These are phyloP conservation scores for Pontederia paniculata DNA, from an alignment of 176 grass and related monocot genomes.

Conservation along the genomic window DNA sequence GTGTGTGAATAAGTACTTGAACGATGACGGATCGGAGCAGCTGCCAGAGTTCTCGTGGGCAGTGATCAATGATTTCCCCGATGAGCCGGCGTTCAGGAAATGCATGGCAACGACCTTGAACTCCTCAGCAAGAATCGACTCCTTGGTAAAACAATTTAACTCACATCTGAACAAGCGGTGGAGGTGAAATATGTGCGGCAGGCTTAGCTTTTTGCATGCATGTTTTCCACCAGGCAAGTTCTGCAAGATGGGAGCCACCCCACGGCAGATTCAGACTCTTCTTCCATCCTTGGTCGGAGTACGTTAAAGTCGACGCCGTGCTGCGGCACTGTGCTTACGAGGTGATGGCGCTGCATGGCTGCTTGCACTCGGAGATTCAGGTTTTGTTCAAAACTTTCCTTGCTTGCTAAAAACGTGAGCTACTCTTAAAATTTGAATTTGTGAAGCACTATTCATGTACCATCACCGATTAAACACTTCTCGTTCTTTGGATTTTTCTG, in stretches of 20 bases:
- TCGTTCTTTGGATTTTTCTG: too few species aligned
- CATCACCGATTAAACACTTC: too few species aligned
- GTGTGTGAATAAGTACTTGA: slow-evolving; percentile 36
- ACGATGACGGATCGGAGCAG: background rate
- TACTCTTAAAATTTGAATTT: background rate
- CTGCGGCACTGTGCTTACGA: slow-evolving; percentile 52
- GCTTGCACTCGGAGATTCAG: slow-evolving; percentile 41
- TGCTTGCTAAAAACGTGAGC: background rate
- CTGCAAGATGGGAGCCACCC: slow-evolving; percentile 50
- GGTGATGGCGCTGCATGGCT: slow-evolving; percentile 49
- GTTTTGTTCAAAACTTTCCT: background rate
- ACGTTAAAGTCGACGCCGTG: slow-evolving; percentile 32
- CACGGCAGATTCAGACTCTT: slow-evolving; percentile 37
- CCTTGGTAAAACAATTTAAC: slow-evolving; percentile 19
- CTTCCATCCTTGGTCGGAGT: slow-evolving; percentile 39
- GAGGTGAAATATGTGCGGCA: background rate
- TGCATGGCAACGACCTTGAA: slow-evolving; percentile 32
- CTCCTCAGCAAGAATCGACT: slow-evolving; percentile 41
- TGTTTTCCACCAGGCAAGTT: slow-evolving; percentile 27
- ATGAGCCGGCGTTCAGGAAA: slow-evolving; percentile 19
- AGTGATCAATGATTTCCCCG: slow-evolving; percentile 10
- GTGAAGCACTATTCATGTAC: background rate
- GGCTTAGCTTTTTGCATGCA: background rate
- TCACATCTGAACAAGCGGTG: background rate
- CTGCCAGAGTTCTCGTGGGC: slow-evolving; percentile 1